phyloP scores from a whole-genome alignment of 2,329 filamentous ascomycete genomes.

The Diatrype stigma region DNA sequence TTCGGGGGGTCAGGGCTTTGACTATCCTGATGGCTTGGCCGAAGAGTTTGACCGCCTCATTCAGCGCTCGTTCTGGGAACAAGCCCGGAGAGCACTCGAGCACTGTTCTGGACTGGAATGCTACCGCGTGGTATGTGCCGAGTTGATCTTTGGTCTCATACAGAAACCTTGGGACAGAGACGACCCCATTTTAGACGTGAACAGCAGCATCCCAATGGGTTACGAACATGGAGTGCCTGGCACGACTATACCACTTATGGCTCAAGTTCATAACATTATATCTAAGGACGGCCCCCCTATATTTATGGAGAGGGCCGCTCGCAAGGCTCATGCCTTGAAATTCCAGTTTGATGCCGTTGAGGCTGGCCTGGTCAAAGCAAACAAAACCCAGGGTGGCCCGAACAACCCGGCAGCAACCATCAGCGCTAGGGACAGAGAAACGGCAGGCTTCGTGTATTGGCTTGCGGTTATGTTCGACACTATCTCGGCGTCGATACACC shows the following conservation, averaged over 20 bases:
- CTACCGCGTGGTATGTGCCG: slow-evolving; percentile 3
- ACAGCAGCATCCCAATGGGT: slow-evolving; percentile 1
- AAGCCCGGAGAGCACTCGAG: slow-evolving; percentile 2
- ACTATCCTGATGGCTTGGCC: slow-evolving; percentile 4
- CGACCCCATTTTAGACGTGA: not conserved
- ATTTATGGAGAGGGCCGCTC: slow-evolving; percentile 33
- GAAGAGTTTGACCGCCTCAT: slow-evolving; percentile 13
- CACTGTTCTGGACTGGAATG: not conserved
- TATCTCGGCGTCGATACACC: slow-evolving; percentile 48
- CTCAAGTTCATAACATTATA: slow-evolving; percentile 12
- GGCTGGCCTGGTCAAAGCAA: not conserved
- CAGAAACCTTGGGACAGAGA: slow-evolving; percentile 4
- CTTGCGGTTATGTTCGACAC: slow-evolving; percentile 57
- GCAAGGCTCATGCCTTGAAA: slow-evolving; percentile 36
- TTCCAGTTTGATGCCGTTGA: slow-evolving; percentile 19
- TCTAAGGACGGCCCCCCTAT: slow-evolving; percentile 28
- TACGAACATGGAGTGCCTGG: not conserved
- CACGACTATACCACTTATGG: not conserved
- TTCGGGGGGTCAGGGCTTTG: slow-evolving; percentile 1
- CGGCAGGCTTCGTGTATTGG: slow-evolving; percentile 53
- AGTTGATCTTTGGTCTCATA: slow-evolving; percentile 6
- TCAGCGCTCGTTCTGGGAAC: slow-evolving; percentile 4
- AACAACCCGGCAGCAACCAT: slow-evolving; percentile 5
- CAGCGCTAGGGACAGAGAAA: slow-evolving; percentile 30
- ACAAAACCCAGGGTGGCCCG: not conserved